These are phyloP conservation scores for Xylaria castorea DNA, from an alignment of 495 filamentous ascomycete species.

Conservation along the genomic window DNA sequence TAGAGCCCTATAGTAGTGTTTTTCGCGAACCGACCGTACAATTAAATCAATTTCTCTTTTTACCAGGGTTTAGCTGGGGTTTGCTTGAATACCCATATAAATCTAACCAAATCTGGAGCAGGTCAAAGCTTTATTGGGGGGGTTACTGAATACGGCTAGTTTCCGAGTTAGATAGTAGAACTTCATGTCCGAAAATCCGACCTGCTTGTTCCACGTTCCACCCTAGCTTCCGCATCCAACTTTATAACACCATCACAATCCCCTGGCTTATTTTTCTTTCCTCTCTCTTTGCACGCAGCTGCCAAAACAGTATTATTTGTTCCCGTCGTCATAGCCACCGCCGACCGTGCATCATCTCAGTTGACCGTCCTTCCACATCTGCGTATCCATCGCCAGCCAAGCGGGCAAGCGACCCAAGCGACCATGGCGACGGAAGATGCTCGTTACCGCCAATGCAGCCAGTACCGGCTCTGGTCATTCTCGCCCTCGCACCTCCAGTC, in stretches of 20 bases:
- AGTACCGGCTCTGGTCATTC: constrained; percentile 94
- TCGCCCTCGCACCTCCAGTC: constrained; percentile 71
- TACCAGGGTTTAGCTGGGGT: too few species aligned
- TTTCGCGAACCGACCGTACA: too few species aligned
- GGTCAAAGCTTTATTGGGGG: too few species aligned
- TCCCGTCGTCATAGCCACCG: neutral
- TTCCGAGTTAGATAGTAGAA: too few species aligned
- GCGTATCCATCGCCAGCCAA: neutral
- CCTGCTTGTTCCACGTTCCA: too few species aligned
- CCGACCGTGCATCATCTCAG: neutral
- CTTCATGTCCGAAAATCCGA: too few species aligned
- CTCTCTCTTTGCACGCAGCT: neutral
- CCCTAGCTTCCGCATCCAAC: neutral
- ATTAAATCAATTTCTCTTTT: too few species aligned
- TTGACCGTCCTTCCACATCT: neutral
- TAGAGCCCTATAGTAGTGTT: too few species aligned
- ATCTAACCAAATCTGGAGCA: too few species aligned
- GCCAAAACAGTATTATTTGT: neutral
- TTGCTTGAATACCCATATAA: too few species aligned
- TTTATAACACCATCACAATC: neutral
- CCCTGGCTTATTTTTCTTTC: neutral
- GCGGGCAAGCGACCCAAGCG: neutral
- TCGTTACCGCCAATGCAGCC: constrained; percentile 87
- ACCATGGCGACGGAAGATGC: constrained; percentile 76
- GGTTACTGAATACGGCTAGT: too few species aligned